Evolutionary conservation across 2,329 filamentous ascomycete genomes (phyloP), one percentile per base, ranked within the genome.

Genomic region (Boeremia lycopersici): DNA sequence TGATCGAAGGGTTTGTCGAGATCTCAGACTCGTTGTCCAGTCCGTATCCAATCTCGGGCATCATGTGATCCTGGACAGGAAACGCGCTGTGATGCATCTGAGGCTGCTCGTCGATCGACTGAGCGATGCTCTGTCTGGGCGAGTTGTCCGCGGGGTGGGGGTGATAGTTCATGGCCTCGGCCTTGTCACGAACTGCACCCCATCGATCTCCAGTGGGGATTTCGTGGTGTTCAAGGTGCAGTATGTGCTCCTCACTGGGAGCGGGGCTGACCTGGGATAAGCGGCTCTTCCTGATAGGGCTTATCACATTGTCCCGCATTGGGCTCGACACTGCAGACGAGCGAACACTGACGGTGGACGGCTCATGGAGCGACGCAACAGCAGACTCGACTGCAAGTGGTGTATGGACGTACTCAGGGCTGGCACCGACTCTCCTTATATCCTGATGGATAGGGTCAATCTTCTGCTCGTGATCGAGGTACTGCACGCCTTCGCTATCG

Each of bases 331-430:
- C 59, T 13, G 48, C 45, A 15, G 74, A 76, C 2, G 75, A 76
- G 10, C 69, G 73, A 40, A 75, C 69, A 39, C 77, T 93, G 48
- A 96, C 71, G 11, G 88, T 84, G 2, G 91, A 96, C 0, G 91
- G 93, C 15, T 92, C 91, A 64, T 95, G 89, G 6, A 98, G 79
- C 13, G 93, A 97, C 7, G 93, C 93, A 10, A 98, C 93, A 9
- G 89, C 90, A 12, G 93, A 97, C 74, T 97, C 93, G 0, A 96
- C 87, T 2, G 84, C 91, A 30, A 86, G 70, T 2, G 85, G 86
- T 1, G 85, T 87, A 64, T 92, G 86, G 3, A 96, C 83, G 68
- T 91, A 88, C 62, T 90, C 83, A 2, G 91, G 88, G 63, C 90
- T 96, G 10, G 87, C 86, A 36, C 84, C 88, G 41, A 91, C 77